Percentiles rank a stretch among this genome's conserved stretches.
These are phyloP conservation scores for Kalanchoe fedtschenkoi DNA, from an alignment of 164 flowering plant species.

Conservation along the genomic window DNA sequence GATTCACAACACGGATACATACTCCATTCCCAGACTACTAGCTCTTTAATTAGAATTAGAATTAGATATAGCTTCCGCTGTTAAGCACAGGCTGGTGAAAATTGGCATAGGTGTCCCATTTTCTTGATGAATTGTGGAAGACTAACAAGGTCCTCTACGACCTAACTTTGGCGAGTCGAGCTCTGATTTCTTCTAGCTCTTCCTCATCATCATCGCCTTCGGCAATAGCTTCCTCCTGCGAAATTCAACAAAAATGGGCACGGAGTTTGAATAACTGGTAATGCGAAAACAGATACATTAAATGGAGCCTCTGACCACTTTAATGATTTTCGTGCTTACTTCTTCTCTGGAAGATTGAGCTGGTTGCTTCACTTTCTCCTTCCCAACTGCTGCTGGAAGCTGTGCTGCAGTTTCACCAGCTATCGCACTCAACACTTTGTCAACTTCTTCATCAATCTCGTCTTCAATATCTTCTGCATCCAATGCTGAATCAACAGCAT, in stretches of 20 bases:
- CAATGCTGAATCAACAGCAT: constrained; percentile 66
- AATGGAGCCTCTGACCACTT: background rate
- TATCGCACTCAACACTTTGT: constrained; percentile 70
- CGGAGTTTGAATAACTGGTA: background rate
- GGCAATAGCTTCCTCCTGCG: constrained; percentile 46
- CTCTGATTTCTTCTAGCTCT: constrained; percentile 63
- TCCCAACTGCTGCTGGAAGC: constrained; percentile 72
- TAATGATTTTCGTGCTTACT: constrained; percentile 17
- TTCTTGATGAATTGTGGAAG: background rate
- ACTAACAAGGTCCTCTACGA: constrained; percentile 5
- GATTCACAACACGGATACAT: background rate
- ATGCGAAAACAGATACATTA: background rate
- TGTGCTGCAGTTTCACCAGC: constrained; percentile 90
- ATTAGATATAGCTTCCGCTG: background rate
- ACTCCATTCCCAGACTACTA: background rate
- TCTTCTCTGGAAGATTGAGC: constrained; percentile 32
- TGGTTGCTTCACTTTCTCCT: constrained; percentile 46
- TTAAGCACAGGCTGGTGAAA: background rate
- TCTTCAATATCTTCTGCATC: constrained; percentile 91
- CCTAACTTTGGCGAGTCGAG: constrained; percentile 31
- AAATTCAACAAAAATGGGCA: background rate
- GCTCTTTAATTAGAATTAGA: background rate
- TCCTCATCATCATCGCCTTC: constrained; percentile 73
- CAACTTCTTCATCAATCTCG: constrained; percentile 93
- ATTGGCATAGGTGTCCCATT: background rate